phyloP scores from a whole-genome alignment of 495 filamentous ascomycete genomes.

The Chaetomium tenue region DNA sequence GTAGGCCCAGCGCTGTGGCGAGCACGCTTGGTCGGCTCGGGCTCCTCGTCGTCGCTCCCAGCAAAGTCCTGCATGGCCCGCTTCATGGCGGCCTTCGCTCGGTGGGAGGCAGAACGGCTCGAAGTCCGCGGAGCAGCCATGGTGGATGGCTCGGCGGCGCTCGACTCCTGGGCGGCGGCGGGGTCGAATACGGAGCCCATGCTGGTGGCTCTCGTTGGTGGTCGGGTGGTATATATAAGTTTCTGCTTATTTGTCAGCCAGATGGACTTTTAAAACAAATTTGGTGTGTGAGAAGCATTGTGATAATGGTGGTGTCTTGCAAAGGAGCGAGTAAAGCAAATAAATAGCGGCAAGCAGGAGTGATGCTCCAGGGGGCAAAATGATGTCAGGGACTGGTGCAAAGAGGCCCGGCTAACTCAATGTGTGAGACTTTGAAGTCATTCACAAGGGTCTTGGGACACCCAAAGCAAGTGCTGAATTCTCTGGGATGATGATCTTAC shows the following conservation, averaged over 20 bases:
- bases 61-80: not conserved
- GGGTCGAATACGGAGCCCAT: no score
- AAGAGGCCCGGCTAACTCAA: no score
- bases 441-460: no score
- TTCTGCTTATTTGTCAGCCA: not conserved
- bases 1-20: not conserved
- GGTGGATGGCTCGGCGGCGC: not conserved
- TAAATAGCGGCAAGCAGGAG: not conserved
- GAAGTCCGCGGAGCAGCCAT: not conserved
- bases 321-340: not conserved
- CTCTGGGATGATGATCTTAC: no score
- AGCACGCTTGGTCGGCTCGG: slow-evolving; percentile 14
- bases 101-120: slow-evolving; percentile 1
- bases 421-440: not conserved
- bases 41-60: not conserved
- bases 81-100: slow-evolving; percentile 8
- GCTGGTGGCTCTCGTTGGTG: no score
- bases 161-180: not conserved
- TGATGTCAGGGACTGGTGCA: not conserved
- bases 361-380: not conserved
- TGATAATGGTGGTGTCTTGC: not conserved
- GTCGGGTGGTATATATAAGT: no score
- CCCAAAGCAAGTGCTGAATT: no score
- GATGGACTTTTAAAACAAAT: no score
- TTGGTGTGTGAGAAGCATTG: not conserved